These are phyloP conservation scores for Penicillium sp. DNA, from an alignment of 2,329 filamentous ascomycete species.

Conservation along the genomic window DNA sequence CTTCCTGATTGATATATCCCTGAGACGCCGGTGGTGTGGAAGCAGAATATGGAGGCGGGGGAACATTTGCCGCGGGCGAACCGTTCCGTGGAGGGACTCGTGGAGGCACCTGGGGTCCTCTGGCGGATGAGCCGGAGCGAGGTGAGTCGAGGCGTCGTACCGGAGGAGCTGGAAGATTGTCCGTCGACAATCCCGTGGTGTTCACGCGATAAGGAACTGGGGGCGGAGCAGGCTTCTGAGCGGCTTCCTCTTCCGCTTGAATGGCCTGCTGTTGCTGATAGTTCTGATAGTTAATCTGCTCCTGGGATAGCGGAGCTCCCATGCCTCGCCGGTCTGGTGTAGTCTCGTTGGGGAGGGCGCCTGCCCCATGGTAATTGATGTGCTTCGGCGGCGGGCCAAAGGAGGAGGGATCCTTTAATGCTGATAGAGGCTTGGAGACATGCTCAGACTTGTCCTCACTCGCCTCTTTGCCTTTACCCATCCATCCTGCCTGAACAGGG, in stretches of 20 bases:
- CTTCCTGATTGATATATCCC: constrained; percentile 55
- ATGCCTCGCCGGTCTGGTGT: constrained; percentile 44
- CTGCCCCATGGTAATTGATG: constrained; percentile 49
- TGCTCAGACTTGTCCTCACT: constrained; percentile 41
- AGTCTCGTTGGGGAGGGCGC: constrained; percentile 45
- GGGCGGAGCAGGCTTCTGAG: constrained; percentile 45
- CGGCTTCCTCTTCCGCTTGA: constrained; percentile 30
- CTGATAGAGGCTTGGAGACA: constrained; percentile 62
- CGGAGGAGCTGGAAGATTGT: constrained; percentile 70
- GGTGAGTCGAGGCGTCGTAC: constrained; percentile 44
- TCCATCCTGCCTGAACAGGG: constrained; percentile 53
- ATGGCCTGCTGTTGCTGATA: constrained; percentile 29
- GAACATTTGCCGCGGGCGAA: constrained; percentile 43
- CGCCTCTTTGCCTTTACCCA: constrained; percentile 54
- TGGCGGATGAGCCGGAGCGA: constrained; percentile 24
- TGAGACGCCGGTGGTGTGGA: constrained; percentile 38
- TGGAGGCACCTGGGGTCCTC: constrained; percentile 57
- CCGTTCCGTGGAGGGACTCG: constrained; percentile 68
- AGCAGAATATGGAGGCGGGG: constrained; percentile 48
- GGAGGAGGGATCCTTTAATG: constrained; percentile 70
- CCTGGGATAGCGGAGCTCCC: constrained; percentile 44
- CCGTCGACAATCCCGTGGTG: constrained; percentile 68
- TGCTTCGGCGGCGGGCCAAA: constrained; percentile 81
- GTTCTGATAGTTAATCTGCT: constrained; percentile 34
- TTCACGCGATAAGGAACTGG: constrained; percentile 67